Conservation (phyloP, 2,329 filamentous ascomycete species). For the Arthrobotrys sphaeroides region DNA sequence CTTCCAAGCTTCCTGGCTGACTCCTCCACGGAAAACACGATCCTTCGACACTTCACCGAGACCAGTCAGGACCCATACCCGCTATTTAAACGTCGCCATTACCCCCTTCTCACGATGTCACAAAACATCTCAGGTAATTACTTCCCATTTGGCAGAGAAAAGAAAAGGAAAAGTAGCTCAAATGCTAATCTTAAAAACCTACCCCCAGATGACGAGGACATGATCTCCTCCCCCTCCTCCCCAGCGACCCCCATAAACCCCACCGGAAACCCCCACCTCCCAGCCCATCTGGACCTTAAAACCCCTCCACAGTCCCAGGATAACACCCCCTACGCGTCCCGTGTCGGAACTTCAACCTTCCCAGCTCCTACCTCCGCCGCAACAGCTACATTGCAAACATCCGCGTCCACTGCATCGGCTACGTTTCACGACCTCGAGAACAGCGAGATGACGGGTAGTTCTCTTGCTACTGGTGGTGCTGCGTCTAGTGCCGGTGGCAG, state of each 20-base stretch:
- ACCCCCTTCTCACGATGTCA: conserved; percentile 25
- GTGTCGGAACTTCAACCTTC: not conserved
- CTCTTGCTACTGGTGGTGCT: not conserved
- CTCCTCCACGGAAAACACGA: not conserved
- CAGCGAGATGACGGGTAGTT: not conserved
- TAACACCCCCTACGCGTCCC: conserved; percentile 45
- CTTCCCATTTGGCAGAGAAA: not conserved
- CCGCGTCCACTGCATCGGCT: conserved; percentile 24
- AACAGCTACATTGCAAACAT: conserved; percentile 28
- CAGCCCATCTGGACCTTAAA: conserved; percentile 48
- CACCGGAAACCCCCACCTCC: conserved; percentile 38
- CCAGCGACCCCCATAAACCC: conserved; percentile 46
- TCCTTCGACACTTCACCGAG: too few species aligned
- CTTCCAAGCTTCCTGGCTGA: not conserved
- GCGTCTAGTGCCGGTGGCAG: not conserved
- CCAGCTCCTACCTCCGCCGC: not conserved
- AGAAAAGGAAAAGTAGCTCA: not conserved
- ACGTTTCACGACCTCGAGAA: conserved; percentile 18
- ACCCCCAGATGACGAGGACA: conserved; percentile 45
- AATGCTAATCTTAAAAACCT: not conserved
- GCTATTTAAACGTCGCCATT: not conserved
- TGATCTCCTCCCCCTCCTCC: conserved; percentile 52
- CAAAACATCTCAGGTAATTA: conserved; percentile 44
- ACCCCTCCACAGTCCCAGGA: conserved; percentile 51
- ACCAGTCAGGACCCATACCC: not conserved